Base-by-base conservation (phyloP, 2,329 filamentous ascomycete species). In the Pochonia chlamydosporia region DNA sequence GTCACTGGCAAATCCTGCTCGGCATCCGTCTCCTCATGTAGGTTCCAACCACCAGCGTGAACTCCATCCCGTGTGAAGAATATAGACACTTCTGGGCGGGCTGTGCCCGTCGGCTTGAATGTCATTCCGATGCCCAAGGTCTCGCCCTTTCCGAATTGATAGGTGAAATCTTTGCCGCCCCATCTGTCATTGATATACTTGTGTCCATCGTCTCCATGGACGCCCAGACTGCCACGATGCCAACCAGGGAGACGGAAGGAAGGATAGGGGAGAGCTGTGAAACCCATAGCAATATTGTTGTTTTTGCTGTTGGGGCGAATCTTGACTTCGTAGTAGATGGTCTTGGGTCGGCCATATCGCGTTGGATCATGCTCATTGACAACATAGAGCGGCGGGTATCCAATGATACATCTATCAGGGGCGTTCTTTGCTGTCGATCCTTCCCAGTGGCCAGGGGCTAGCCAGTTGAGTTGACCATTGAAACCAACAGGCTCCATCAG, bases 161-260 rank as follows among this genome's bases (percentile, higher is more conserved):
- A 56, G 0, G 82, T 82, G 52, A 91, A 91, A 47, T 81, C 72
- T 52, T 79, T 78, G 16, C 88, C 88, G 20, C 88, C 87, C 72
- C 78, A 85, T 7, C 75, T 74, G 62, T 92, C 85, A 60, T 90
- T 89, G 57, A 89, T 74, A 62, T 85, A 93, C 62, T 78, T 78
- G 56, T 84, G 76, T 0, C 88, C 88, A 63, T 92, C 88, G 62
- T 92, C 88, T 40, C 84, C 82, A 61, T 92, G 88, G n/a, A 92
- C 80, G 1, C 75, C 88, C 13, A 91, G 59, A 52, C 81, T 85
- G 16, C 79, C 87, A 28, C 87, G 77, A 60, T 93, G 85, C 88
- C 87, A 92, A 2, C 88, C 88, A 0, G 88, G 88, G 50, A 91
- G 75, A 7, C 88, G 78, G 70, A 89, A 92, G 0, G 76, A 73